A percentile compares a stretch with the other conserved stretches of the same genome.
phyloP scores from a whole-genome alignment of 345 rosid genomes.

The Erysimum cheiranthoides region DNA sequence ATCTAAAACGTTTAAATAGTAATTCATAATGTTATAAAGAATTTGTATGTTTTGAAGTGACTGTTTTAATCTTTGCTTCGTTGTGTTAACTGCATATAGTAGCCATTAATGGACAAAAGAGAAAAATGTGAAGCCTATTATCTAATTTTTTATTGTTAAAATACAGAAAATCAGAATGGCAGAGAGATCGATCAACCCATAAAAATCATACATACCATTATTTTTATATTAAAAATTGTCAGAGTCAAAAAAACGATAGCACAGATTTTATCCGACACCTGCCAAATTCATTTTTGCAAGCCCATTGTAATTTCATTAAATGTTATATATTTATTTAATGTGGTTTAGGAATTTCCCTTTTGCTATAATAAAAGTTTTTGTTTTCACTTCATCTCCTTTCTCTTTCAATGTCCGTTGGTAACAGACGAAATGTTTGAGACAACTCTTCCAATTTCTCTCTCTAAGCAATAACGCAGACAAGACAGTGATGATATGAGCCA shows the following conservation, averaged over 20 bases:
- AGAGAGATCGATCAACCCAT: slow-evolving; percentile 18
- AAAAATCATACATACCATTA: slow-evolving; percentile 4
- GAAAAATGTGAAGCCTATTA: background rate
- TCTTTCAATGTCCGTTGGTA: slow-evolving; percentile 63
- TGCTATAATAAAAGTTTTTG: slow-evolving; percentile 25
- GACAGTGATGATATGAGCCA: slow-evolving; percentile 51
- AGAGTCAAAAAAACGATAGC: background rate
- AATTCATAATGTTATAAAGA: background rate
- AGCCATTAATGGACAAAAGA: background rate
- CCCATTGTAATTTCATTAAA: slow-evolving; percentile 33
- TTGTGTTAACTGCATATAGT: background rate
- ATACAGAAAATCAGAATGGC: background rate
- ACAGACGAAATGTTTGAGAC: slow-evolving; percentile 53
- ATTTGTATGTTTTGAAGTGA: no score
- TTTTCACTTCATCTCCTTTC: slow-evolving; percentile 36
- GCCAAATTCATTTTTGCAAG: slow-evolving; percentile 18
- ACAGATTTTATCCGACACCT: slow-evolving; percentile 37
- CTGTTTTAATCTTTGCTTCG: no score
- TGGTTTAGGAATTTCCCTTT: slow-evolving; percentile 2
- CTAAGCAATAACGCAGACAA: slow-evolving; percentile 25
- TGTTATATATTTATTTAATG: slow-evolving; percentile 19
- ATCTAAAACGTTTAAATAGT: background rate
- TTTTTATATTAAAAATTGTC: slow-evolving; percentile 9
- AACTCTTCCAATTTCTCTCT: background rate
- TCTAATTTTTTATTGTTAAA: background rate